Conservation (phyloP, 2,329 filamentous ascomycete genomes). For the Venturia carpophila region DNA sequence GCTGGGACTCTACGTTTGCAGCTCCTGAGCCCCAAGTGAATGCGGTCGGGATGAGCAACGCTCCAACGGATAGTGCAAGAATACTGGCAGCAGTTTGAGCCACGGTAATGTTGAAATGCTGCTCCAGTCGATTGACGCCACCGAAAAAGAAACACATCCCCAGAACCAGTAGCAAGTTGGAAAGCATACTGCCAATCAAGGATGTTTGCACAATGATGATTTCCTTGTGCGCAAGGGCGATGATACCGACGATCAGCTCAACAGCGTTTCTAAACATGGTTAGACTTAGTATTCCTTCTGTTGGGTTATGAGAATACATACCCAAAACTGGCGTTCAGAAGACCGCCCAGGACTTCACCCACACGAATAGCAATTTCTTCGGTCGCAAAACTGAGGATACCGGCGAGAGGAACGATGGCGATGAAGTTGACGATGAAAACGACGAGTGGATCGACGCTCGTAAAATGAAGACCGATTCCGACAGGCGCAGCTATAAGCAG, state of each 20-base stretch:
- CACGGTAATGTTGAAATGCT: constrained; percentile 87
- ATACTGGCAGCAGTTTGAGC: constrained; percentile 82
- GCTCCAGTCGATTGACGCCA: constrained; percentile 67
- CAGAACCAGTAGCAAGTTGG: constrained; percentile 80
- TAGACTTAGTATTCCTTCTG: constrained; percentile 19
- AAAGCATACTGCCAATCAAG: constrained; percentile 83
- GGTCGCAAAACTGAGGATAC: constrained; percentile 78
- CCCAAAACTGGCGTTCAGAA: constrained; percentile 87
- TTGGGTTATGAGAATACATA: constrained; percentile 33
- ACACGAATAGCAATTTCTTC: constrained; percentile 74
- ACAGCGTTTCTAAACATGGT: constrained; percentile 60
- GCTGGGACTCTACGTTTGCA: constrained; percentile 3
- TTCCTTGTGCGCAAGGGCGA: constrained; percentile 66
- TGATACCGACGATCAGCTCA: constrained; percentile 80
- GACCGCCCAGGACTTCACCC: constrained; percentile 78
- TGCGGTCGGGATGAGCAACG: constrained; percentile 82
- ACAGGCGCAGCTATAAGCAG: constrained; percentile 18
- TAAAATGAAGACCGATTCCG: constrained; percentile 40
- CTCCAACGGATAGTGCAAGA: constrained; percentile 69
- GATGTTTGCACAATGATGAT: constrained; percentile 87
- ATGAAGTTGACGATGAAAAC: constrained; percentile 83
- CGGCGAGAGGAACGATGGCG: constrained; percentile 83
- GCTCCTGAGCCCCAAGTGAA: constrained; percentile 46
- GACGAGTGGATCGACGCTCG: constrained; percentile 16
- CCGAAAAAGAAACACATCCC: constrained; percentile 91